Base-by-base conservation (phyloP, 2,329 filamentous ascomycete genomes). In the Cladosporium sp. region DNA sequence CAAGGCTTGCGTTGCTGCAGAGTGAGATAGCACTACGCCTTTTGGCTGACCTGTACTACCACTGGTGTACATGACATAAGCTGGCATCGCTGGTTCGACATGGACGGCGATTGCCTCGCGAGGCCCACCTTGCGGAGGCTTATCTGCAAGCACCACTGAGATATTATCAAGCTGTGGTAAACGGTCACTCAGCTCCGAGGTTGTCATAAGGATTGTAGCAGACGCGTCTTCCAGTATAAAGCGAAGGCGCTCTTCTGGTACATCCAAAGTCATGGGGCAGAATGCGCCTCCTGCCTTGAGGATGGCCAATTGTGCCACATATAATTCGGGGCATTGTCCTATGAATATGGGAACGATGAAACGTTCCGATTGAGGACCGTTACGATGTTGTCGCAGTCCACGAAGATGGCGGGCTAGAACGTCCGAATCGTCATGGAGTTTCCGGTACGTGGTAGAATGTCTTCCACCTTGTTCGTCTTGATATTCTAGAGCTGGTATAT, bases 61-160 rank as follows among this genome's bases (percentile, higher is more conserved):
- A 47, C 90, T 95, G 0, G 92, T 96, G 72, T 96, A 97, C 85
- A 96, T 92, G 60, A 96, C 84, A 76, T 97, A 97, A 22, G 92
- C 91, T 22, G 92, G 72, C 38, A 43, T 45, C 12, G 20, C 50
- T 12, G 50, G 34, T 17, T 55, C 50, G 36, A 55, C 40, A 14
- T 42, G 14, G 28, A 54, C 51, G 15, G 34, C 34, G 20, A 17
- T 19, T n/a, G 19, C 8, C n/a, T 28, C 30, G 22, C 47, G 8
- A 30, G 19, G 6, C 19, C 12, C 8, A 5, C 25, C 20, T 7
- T 28, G 20, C 11, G 45, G 7, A 28, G 43, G 12, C n/a, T 68
- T 64, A 63, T 82, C 77, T 38, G 78, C 71, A 40, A 73, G 57
- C n/a, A 84, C 65, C 34, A 78, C 58, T 43, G 64, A 71, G 61